These are phyloP conservation scores for Diaporthe amygdali DNA, from an alignment of 2,329 filamentous ascomycete species.

Conservation along the genomic window DNA sequence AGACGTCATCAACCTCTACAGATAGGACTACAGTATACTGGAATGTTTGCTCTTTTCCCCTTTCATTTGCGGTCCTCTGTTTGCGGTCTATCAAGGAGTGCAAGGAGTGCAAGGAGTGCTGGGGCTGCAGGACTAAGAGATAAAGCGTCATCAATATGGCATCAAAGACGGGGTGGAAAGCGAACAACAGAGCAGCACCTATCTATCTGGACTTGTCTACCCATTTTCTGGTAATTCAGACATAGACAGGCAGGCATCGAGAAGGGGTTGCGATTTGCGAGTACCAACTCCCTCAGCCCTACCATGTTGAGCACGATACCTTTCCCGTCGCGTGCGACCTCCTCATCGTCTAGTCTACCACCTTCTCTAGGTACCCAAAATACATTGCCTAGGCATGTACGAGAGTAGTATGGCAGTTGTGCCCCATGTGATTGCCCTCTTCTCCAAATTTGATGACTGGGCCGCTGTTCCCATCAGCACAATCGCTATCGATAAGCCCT, in stretches of 20 bases:
- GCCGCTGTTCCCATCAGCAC: neutral
- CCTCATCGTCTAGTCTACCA: too few relatives aligned
- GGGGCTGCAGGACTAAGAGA: neutral
- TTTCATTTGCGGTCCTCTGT: neutral
- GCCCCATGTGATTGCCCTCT: neutral
- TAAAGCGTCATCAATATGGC: neutral
- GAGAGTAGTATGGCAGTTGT: neutral
- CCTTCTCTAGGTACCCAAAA: neutral
- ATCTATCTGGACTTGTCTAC: too few relatives aligned
- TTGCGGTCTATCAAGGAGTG: neutral
- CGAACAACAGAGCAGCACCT: neutral
- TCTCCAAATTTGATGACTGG: neutral
- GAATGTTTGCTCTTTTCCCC: neutral
- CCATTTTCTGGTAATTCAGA: too few relatives aligned
- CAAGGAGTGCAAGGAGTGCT: too few relatives aligned
- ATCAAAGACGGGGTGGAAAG: neutral
- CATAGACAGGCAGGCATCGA: too few relatives aligned
- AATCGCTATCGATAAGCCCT: slow-evolving; percentile 2
- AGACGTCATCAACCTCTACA: slow-evolving; percentile 1
- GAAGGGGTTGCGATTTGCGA: too few relatives aligned
- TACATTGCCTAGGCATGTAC: neutral
- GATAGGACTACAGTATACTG: neutral
- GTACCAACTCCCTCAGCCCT: neutral
- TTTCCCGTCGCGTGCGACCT: neutral
- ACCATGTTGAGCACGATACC: neutral